Base-by-base conservation (phyloP, 1,284 basidiomycete species). In the Somion occarium region DNA sequence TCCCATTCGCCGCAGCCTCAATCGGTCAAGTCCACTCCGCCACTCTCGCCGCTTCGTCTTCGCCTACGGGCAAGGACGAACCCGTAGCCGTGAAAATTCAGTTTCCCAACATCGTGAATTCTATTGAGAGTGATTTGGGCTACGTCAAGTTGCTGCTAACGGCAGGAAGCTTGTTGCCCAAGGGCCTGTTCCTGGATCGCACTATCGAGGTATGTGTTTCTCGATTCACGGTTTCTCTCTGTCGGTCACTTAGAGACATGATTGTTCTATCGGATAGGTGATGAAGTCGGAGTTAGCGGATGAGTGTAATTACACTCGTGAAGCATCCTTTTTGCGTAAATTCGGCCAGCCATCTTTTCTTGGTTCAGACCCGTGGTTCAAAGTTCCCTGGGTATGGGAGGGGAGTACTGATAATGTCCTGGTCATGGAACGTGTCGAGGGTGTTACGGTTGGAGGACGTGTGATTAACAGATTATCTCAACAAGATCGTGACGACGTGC, bases 1-100 rank as follows among this genome's bases (percentile, higher is more conserved):
- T 91, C 0, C 97, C 97, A 0, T 92, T 99, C 60, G 96, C 96
- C 0, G 92, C 95, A 0, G 97, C 96, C 0, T 97, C 94, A 2
- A 98, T 99, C 38, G 97, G 96, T 0, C 97, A 99, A 67, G 96
- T 99, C 0, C 97, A 99, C 64, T 73, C 69, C 0, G 96, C 90
- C 0, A 74, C 81, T 1, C 78, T 97, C 12, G 64, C 76, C 0
- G 68, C 76, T 0, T 59, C 69, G 34, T 62, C 64, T 15, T 77
- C 78, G 41, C 76, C 76, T 11, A 84, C 83, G 1, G 76, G 78
- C 12, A 68, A 60, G 39, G 71, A 77, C 1, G 81, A 77, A 54
- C 72, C 65, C 5, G 88, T 98, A 12, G 97, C 96, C 0, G 87
- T 99, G 53, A 99, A 99, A 68, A 80, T 99, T 38, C 97, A 99